Conservation (phyloP, 495 filamentous ascomycete species). For the Penicillium odoratum region DNA sequence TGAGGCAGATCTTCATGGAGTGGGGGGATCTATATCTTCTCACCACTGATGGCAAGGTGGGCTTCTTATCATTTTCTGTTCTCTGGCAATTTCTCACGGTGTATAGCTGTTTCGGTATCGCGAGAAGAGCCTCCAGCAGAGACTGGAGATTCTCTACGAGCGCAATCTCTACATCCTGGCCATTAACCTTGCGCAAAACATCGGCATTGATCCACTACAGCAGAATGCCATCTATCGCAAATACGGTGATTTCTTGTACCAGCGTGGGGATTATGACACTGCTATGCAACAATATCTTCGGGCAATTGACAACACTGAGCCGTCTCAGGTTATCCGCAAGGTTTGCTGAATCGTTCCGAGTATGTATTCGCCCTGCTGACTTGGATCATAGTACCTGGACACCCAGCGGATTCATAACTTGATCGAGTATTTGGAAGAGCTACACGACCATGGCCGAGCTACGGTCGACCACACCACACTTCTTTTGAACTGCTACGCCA, state of each 20-base stretch:
- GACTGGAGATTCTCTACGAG: conserved; percentile 91
- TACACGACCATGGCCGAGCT: conserved; percentile 91
- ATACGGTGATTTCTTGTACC: conserved; percentile 95
- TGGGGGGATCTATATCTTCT: conserved; percentile 92
- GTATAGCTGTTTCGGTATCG: conserved; percentile 81
- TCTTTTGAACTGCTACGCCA: conserved; percentile 94
- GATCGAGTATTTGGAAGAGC: conserved; percentile 95
- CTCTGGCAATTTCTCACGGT: conserved; percentile 11
- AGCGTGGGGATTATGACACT: conserved; percentile 90
- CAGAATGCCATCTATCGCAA: conserved; percentile 90
- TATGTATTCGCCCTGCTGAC: not conserved
- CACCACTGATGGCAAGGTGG: conserved; percentile 85
- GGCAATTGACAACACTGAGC: conserved; percentile 92
- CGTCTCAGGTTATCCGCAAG: conserved; percentile 91
- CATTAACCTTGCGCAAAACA: conserved; percentile 90
- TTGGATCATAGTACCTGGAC: conserved; percentile 68
- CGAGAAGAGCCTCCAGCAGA: conserved; percentile 86
- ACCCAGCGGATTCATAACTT: conserved; percentile 96
- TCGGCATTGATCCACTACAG: conserved; percentile 70
- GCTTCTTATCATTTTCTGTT: conserved; percentile 9
- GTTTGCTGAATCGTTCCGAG: conserved; percentile 34
- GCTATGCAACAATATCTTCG: conserved; percentile 98
- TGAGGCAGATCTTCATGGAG: conserved; percentile 76
- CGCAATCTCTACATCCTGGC: conserved; percentile 89
- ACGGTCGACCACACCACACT: conserved; percentile 96